A percentile compares a stretch with the other conserved stretches of the same genome.
These are phyloP conservation scores for Penicillium canescens DNA, from an alignment of 495 filamentous ascomycete species.

Conservation along the genomic window DNA sequence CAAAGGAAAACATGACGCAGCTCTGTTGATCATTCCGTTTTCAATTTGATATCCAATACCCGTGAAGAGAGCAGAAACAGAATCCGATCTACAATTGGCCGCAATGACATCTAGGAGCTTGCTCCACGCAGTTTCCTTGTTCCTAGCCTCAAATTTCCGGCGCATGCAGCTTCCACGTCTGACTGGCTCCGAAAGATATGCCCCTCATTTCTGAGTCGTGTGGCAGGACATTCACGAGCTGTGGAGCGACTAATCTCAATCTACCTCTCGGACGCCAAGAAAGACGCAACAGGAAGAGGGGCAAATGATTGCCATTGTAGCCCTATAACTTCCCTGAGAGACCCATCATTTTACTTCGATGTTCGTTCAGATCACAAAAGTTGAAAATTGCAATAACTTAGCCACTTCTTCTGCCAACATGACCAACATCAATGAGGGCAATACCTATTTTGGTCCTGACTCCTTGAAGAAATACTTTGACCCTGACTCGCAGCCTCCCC, in stretches of 20 bases:
- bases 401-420: conserved; percentile 21
- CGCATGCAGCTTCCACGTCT: conserved; percentile 17
- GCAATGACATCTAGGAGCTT: not conserved
- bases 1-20: conserved; percentile 11
- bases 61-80: not conserved
- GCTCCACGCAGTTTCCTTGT: conserved; percentile 1
- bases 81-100: not conserved
- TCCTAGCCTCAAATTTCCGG: conserved; percentile 5
- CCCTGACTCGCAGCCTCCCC: conserved; percentile 54
- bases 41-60: conserved; percentile 8
- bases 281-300: conserved; percentile 6
- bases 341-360: not conserved
- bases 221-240: not conserved
- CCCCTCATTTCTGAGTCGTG: not conserved
- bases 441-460: conserved; percentile 57
- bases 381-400: conserved; percentile 3
- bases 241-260: not conserved
- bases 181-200: not conserved
- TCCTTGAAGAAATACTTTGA: conserved; percentile 58
- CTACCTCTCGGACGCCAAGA: conserved; percentile 18
- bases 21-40: conserved; percentile 20
- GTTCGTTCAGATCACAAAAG: not conserved
- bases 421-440: conserved; percentile 44
- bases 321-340: conserved; percentile 10
- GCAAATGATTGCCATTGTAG: not conserved